Conservation (phyloP, 345 rosid genomes). For the Psidium guajava region DNA sequence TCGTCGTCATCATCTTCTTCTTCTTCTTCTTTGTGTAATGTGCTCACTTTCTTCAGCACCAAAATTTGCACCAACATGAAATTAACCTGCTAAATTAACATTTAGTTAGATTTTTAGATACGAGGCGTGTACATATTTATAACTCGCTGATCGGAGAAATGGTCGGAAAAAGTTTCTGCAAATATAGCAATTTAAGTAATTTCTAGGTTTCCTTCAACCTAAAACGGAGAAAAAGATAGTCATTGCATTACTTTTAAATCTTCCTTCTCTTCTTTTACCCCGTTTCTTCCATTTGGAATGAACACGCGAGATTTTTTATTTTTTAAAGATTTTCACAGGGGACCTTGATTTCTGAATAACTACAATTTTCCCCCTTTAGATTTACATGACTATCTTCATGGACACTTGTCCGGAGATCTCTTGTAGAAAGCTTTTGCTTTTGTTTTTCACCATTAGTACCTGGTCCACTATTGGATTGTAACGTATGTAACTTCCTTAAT, state of each 20-base stretch:
- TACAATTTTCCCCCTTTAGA: neutral
- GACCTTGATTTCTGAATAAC: neutral
- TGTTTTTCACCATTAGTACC: neutral
- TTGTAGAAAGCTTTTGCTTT: neutral
- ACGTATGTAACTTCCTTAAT: too few species aligned
- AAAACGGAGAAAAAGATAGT: neutral
- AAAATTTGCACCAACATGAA: neutral
- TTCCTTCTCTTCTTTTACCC: neutral
- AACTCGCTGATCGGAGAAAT: neutral
- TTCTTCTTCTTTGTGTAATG: neutral
- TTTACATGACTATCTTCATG: too few species aligned
- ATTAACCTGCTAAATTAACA: neutral
- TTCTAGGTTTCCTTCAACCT: neutral
- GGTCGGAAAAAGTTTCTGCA: neutral
- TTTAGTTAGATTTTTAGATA: neutral
- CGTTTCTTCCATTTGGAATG: neutral
- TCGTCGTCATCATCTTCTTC: rapidly evolving
- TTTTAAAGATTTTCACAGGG: neutral
- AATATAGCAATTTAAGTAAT: neutral
- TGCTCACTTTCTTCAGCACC: neutral
- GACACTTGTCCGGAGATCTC: neutral
- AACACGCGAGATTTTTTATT: neutral
- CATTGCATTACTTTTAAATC: neutral
- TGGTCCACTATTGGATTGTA: neutral
- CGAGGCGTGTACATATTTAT: neutral